phyloP scores from a whole-genome alignment of 306 rosid genomes.

The Trifolium repens region DNA sequence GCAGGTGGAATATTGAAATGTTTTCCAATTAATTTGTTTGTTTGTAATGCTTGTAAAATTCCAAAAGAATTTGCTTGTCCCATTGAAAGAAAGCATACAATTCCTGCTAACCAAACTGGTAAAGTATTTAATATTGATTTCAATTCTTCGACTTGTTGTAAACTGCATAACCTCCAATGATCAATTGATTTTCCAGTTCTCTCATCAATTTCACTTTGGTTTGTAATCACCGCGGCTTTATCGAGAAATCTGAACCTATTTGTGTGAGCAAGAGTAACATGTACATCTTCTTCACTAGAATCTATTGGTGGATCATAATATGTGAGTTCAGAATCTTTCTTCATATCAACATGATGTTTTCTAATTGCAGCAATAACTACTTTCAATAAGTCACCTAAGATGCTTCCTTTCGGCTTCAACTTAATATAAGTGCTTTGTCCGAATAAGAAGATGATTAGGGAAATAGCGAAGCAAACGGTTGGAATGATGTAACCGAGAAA shows the following conservation, averaged over 20 bases:
- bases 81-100: constrained; percentile 57
- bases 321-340: constrained; percentile 27
- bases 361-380: constrained; percentile 48
- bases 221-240: constrained; percentile 54
- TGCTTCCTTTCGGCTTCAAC: constrained; percentile 53
- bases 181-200: constrained; percentile 39
- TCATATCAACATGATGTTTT: constrained; percentile 28
- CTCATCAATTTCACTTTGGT: constrained; percentile 53
- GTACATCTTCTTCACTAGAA: constrained; percentile 33
- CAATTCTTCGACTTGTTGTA: constrained; percentile 64
- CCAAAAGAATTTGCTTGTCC: constrained; percentile 59
- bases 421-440: constrained; percentile 47
- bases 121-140: constrained; percentile 49
- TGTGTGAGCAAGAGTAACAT: constrained; percentile 35
- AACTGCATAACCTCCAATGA: constrained; percentile 57
- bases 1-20: constrained; percentile 66
- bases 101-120: constrained; percentile 61
- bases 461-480: constrained; percentile 50
- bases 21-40: constrained; percentile 50
- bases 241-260: constrained; percentile 51
- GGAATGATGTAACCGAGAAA: constrained; percentile 60
- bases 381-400: constrained; percentile 47
- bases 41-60: constrained; percentile 63
- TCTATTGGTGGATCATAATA: constrained; percentile 47
- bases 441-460: constrained; percentile 47